A percentile compares a stretch with the other conserved stretches of the same genome.
phyloP scores from a whole-genome alignment of 306 rosid genomes.

The Vachellia pachyceras region DNA sequence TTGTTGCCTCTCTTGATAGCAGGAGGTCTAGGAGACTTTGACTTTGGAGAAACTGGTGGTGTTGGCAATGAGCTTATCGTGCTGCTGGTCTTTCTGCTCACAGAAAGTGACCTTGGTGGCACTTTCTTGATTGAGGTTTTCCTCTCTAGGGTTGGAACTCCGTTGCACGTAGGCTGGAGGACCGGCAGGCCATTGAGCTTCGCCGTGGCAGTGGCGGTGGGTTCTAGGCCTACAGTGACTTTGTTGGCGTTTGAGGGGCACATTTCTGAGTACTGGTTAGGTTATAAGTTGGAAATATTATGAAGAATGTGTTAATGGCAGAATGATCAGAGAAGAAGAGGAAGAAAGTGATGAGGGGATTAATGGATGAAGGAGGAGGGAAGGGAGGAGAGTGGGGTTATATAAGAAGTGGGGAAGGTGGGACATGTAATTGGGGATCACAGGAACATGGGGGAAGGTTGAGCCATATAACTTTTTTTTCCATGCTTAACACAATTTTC shows the following conservation, averaged over 20 bases:
- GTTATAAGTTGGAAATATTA: background rate
- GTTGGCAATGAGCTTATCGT: conserved; percentile 39
- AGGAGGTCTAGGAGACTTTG: conserved; percentile 81
- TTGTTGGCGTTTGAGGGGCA: conserved; percentile 77
- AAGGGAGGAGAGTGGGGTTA: conserved; percentile 54
- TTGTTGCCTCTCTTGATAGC: conserved; percentile 77
- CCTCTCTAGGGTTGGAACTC: conserved; percentile 73
- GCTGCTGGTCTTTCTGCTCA: conserved; percentile 35
- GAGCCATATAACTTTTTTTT: conserved; percentile 39
- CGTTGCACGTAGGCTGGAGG: conserved; percentile 88
- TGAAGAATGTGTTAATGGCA: conserved; percentile 3
- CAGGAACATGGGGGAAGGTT: conserved; percentile 56
- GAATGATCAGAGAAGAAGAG: background rate
- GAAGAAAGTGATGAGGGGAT: background rate
- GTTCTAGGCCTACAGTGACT: conserved; percentile 59
- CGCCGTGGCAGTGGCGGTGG: conserved; percentile 37
- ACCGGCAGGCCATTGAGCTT: conserved; percentile 79
- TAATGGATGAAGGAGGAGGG: conserved; percentile 44
- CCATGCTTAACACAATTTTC: background rate
- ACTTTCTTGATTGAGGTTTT: conserved; percentile 68
- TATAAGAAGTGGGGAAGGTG: conserved; percentile 55
- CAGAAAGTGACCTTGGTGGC: conserved; percentile 53
- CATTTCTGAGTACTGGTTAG: conserved; percentile 44
- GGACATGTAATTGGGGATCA: conserved; percentile 49
- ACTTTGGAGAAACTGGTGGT: conserved; percentile 75